phyloP scores from a whole-genome alignment of 192 early-diverging fungal species.

The Coemansia sp. region DNA sequence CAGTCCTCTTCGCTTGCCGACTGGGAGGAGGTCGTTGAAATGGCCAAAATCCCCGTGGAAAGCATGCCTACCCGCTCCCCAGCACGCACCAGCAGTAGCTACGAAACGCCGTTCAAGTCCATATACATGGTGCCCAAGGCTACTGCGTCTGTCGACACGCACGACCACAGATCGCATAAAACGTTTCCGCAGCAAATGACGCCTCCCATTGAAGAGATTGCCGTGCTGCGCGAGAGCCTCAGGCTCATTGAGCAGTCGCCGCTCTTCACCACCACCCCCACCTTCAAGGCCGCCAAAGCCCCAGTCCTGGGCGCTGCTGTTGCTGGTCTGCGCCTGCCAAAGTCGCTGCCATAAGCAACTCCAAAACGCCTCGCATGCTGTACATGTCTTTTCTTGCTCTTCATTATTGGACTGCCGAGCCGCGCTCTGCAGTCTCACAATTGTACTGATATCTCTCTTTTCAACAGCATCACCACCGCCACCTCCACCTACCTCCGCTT shows the following conservation, averaged over 20 bases:
- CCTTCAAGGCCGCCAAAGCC: not conserved
- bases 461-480: not conserved
- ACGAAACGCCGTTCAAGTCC: slow-evolving; percentile 18
- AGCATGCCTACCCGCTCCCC: not conserved
- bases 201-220: slow-evolving; percentile 45
- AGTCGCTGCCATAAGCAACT: slow-evolving; percentile 17
- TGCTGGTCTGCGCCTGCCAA: slow-evolving; percentile 15
- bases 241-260: slow-evolving; percentile 43
- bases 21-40: slow-evolving; percentile 52
- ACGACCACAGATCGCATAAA: slow-evolving; percentile 8
- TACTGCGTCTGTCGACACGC: slow-evolving; percentile 19
- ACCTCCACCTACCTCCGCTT: no score
- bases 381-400: not conserved
- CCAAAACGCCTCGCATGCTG: not conserved
- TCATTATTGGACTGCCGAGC: not conserved
- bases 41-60: slow-evolving; percentile 35
- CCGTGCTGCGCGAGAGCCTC: slow-evolving; percentile 31
- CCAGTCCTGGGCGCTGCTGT: not conserved
- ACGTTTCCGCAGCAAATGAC: slow-evolving; percentile 40
- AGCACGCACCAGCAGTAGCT: slow-evolving; percentile 7
- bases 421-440: not conserved
- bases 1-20: slow-evolving; percentile 31
- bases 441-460: not conserved
- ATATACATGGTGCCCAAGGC: slow-evolving; percentile 12
- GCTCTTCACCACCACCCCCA: slow-evolving; percentile 25